These are phyloP conservation scores for Lasiodiplodia sp. DNA, from an alignment of 2,329 filamentous ascomycete species.

Conservation along the genomic window DNA sequence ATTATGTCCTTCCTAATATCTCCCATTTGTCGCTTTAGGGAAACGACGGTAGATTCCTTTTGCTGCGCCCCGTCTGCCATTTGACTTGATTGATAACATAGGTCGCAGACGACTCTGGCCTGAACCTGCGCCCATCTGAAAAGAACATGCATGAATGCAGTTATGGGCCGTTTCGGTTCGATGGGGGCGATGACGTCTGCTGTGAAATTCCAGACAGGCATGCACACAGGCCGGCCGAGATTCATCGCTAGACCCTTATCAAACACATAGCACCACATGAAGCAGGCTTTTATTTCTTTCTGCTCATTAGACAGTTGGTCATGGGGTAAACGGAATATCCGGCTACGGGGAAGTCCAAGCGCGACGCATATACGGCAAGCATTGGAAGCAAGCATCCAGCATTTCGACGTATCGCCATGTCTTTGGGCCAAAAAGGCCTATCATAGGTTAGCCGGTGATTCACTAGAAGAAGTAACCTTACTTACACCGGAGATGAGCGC, in stretches of 20 bases:
- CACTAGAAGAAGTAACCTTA: background rate
- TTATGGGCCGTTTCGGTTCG: slow-evolving; percentile 37
- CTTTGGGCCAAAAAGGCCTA: slow-evolving; percentile 43
- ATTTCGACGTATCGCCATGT: slow-evolving; percentile 42
- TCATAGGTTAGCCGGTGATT: background rate
- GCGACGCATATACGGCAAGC: slow-evolving; percentile 43
- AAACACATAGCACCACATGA: slow-evolving; percentile 43
- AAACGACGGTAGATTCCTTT: slow-evolving; percentile 29
- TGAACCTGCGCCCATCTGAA: slow-evolving; percentile 42
- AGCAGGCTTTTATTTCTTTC: slow-evolving; percentile 40
- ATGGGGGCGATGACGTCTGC: slow-evolving; percentile 37
- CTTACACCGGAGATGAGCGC: slow-evolving; percentile 42
- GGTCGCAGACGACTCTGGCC: slow-evolving; percentile 36
- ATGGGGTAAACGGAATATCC: slow-evolving; percentile 28
- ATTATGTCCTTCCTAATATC: slow-evolving; percentile 37
- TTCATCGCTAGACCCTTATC: slow-evolving; percentile 43
- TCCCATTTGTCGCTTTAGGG: slow-evolving; percentile 37
- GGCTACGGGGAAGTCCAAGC: slow-evolving; percentile 41
- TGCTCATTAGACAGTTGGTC: slow-evolving; percentile 33
- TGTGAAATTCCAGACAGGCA: slow-evolving; percentile 40
- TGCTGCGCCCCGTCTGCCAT: slow-evolving; percentile 35
- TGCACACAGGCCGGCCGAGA: slow-evolving; percentile 41
- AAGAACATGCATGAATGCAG: slow-evolving; percentile 38
- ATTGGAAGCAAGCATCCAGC: slow-evolving; percentile 42
- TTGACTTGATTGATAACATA: slow-evolving; percentile 31